Conservation (phyloP, 805 yeast species). For the Yamadazyma laniorum region DNA sequence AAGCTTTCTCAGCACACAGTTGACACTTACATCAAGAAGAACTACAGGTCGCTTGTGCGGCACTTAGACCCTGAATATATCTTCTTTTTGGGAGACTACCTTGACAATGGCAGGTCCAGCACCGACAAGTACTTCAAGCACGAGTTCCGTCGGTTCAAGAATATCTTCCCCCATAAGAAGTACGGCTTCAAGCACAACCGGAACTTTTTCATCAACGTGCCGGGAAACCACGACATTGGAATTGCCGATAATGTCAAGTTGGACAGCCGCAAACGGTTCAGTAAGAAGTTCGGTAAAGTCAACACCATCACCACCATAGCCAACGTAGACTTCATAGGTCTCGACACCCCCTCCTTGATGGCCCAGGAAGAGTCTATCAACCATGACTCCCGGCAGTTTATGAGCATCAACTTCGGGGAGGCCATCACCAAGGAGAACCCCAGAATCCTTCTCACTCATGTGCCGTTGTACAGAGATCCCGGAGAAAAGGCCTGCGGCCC, state of each 20-base stretch:
- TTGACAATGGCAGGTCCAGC: conserved; percentile 41
- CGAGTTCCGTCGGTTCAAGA: conserved; percentile 31
- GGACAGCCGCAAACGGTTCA: conserved; percentile 28
- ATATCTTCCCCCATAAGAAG: conserved; percentile 24
- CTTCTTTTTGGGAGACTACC: conserved; percentile 41
- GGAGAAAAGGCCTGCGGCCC: conserved; percentile 66
- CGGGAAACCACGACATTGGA: conserved; percentile 98
- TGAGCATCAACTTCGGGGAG: conserved; percentile 31
- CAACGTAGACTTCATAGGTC: conserved; percentile 36
- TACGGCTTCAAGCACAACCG: conserved; percentile 19
- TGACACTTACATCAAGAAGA: conserved; percentile 36
- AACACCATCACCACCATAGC: conserved; percentile 25
- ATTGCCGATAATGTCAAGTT: conserved; percentile 68
- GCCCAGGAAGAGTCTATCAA: conserved; percentile 44
- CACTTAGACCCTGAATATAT: conserved; percentile 36
- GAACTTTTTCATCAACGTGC: conserved; percentile 40
- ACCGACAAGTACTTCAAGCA: conserved; percentile 27
- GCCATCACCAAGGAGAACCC: conserved; percentile 37
- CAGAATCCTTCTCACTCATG: conserved; percentile 75
- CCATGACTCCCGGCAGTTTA: conserved; percentile 52
- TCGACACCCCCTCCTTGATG: conserved; percentile 82
- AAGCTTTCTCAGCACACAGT: conserved; percentile 40
- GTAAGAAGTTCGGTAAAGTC: conserved; percentile 29
- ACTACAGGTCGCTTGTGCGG: conserved; percentile 32
- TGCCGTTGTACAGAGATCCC: conserved; percentile 77